Conservation (phyloP, 129 eudicot species). For the Calendula officinalis region DNA sequence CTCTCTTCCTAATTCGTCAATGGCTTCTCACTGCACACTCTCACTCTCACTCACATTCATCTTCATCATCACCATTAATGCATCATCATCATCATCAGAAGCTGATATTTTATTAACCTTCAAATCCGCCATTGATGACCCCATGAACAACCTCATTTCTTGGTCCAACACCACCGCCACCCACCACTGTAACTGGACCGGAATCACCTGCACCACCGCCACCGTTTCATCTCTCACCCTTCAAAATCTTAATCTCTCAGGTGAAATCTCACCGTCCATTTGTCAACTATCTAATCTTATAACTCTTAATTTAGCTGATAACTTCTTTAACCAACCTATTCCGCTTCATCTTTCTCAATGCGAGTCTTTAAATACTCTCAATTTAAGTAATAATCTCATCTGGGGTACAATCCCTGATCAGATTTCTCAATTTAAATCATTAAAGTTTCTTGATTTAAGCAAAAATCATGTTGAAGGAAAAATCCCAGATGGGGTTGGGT, state of each 20-base stretch:
- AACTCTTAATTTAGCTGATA: slow-evolving; percentile 70
- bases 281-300: slow-evolving; percentile 53
- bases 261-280: slow-evolving; percentile 69
- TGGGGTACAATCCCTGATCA: slow-evolving; percentile 97
- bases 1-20: slow-evolving; percentile 28
- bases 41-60: slow-evolving; percentile 37
- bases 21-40: slow-evolving; percentile 53
- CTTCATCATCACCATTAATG: slow-evolving; percentile 27
- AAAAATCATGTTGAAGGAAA: slow-evolving; percentile 78
- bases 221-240: slow-evolving; percentile 59
- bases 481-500: slow-evolving; percentile 81
- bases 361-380: slow-evolving; percentile 51
- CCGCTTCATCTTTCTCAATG: slow-evolving; percentile 89
- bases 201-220: slow-evolving; percentile 60
- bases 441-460: slow-evolving; percentile 76
- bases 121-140: slow-evolving; percentile 72
- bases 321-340: slow-evolving; percentile 77
- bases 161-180: slow-evolving; percentile 71
- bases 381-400: slow-evolving; percentile 77
- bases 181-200: slow-evolving; percentile 88
- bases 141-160: slow-evolving; percentile 51
- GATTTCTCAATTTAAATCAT: slow-evolving; percentile 64
- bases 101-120: slow-evolving; percentile 67
- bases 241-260: slow-evolving; percentile 77
- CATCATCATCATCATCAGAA: slow-evolving; percentile 40